Evolutionary conservation across 768 basidiomycete genomes (phyloP), one percentile per base, ranked within the genome.

Genomic region (Mycena pura): DNA sequence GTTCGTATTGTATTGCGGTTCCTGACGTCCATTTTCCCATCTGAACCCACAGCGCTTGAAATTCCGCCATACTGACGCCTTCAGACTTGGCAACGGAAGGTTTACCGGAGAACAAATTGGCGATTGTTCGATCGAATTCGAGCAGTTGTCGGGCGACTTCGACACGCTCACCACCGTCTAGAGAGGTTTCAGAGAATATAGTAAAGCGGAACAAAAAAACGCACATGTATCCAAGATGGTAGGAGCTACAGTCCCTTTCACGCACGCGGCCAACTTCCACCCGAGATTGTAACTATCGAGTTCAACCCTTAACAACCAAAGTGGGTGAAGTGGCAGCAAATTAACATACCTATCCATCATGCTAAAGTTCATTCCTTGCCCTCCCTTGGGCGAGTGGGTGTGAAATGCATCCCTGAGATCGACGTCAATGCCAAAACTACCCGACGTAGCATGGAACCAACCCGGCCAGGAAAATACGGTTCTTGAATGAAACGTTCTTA

Each of bases 401-500:
- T 78, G 79, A 41, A 79, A 83, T 0, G 83, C 83, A 39, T 84
- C 84, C 5, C 85, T 65, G n/a, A 3, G 19, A n/a, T 22, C 14
- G 11, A 31, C 7, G 24, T 48, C n/a, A n/a, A 44, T 19, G 32
- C 6, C 5, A 38, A 19, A 21, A n/a, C 15, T 2, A 2, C 21
- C 28, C 3, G 21, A 27, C 25, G 2, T 3, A 8, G 9, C 13
- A 17, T 3, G 2, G 9, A 2, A 54, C 50, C 11, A 3, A 65
- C 64, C 64, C 85, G 1, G 81, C 79, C 41, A 86, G 81, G 66
- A 86, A 85, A 5, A 84, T 76, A 1, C 85, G 77, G n/a, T 81
- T 74, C 29, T 75, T 67, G n/a, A 70, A 66, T 13, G 77, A 76
- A 60, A 79, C 85, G 13, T 70, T 73, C 15, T 78, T 73, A 13